These are phyloP conservation scores for Puccinia brachypodii DNA, from an alignment of 1,284 basidiomycete species.

Conservation along the genomic window DNA sequence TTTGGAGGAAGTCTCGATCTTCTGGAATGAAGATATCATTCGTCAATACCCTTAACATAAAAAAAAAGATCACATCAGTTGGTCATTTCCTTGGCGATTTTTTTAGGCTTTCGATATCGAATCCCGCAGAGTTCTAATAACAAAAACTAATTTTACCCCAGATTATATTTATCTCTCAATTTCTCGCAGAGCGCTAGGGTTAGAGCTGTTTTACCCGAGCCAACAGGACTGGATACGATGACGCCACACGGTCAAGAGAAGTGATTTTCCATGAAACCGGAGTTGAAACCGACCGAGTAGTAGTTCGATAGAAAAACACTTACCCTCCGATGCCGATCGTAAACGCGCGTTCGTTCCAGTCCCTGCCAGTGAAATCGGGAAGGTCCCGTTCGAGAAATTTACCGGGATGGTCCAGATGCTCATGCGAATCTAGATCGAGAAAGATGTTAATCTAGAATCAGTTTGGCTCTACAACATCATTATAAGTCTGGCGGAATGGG, in stretches of 20 bases:
- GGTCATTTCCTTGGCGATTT: neutral
- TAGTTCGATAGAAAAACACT: conserved; percentile 53
- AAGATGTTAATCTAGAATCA: neutral
- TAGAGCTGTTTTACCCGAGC: conserved; percentile 94
- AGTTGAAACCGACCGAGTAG: neutral
- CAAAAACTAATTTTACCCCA: conserved; percentile 62
- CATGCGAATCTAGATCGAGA: conserved; percentile 50
- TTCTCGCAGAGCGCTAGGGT: conserved; percentile 86
- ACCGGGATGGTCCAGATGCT: conserved; percentile 62
- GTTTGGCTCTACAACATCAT: neutral
- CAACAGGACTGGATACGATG: conserved; percentile 65
- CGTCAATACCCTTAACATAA: conserved; percentile 66
- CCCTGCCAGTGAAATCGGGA: conserved; percentile 78
- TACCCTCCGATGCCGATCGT: conserved; percentile 96
- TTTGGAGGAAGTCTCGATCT: conserved; percentile 95
- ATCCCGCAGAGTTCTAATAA: conserved; percentile 32
- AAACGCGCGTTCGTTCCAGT: conserved; percentile 91
- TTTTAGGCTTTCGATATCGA: neutral
- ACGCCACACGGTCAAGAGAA: neutral
- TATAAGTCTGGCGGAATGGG: neutral
- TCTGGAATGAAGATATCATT: conserved; percentile 98
- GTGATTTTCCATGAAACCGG: neutral
- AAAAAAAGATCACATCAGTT: neutral
- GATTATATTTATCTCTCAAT: conserved; percentile 80
- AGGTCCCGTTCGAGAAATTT: conserved; percentile 90